A percentile compares a stretch with the other conserved stretches of the same genome.
Evolutionary conservation across 352 stramenopile species (phyloP).

Genomic region (Globisporangium nunn): DNA sequence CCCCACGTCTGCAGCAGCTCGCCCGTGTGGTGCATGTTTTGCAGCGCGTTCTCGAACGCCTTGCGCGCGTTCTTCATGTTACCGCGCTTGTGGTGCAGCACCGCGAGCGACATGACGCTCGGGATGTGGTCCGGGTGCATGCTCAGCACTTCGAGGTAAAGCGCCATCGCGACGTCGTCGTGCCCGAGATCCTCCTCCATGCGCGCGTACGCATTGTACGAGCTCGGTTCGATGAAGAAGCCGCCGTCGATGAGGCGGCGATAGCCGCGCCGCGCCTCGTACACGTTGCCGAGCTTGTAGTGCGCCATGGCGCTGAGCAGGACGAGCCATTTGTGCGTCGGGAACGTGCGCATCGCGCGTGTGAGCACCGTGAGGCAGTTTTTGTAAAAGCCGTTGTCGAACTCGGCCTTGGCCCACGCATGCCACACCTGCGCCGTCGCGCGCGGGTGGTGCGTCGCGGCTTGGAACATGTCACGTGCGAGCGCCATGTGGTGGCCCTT

Average conservation of each 20-base stretch:
- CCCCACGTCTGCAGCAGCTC: constrained; percentile 65
- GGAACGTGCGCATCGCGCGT: constrained; percentile 52
- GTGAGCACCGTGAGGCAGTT: constrained; percentile 65
- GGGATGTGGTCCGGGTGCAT: constrained; percentile 61
- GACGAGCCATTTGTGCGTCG: constrained; percentile 80
- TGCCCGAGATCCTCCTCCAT: constrained; percentile 81
- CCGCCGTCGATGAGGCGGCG: constrained; percentile 67
- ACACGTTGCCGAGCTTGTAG: constrained; percentile 74
- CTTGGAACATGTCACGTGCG: constrained; percentile 61
- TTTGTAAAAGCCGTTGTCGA: constrained; percentile 63
- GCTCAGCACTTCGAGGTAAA: constrained; percentile 63
- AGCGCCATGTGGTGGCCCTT: constrained; percentile 57
- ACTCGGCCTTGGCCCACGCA: constrained; percentile 83
- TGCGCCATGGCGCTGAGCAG: constrained; percentile 70
- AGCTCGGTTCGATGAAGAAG: constrained; percentile 60
- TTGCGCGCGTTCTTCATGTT: constrained; percentile 41
- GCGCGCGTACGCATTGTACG: constrained; percentile 79
- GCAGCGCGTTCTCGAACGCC: constrained; percentile 58
- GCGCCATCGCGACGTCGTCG: constrained; percentile 44
- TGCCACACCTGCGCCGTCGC: constrained; percentile 79
- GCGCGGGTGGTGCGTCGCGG: constrained; percentile 33
- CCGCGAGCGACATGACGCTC: constrained; percentile 69
- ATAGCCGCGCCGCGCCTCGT: constrained; percentile 61
- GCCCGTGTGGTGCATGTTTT: constrained; percentile 47
- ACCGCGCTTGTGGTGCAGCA: constrained; percentile 49